Conservation (phyloP, 139 green algal genomes). For the Raphidocelis subcapitata region DNA sequence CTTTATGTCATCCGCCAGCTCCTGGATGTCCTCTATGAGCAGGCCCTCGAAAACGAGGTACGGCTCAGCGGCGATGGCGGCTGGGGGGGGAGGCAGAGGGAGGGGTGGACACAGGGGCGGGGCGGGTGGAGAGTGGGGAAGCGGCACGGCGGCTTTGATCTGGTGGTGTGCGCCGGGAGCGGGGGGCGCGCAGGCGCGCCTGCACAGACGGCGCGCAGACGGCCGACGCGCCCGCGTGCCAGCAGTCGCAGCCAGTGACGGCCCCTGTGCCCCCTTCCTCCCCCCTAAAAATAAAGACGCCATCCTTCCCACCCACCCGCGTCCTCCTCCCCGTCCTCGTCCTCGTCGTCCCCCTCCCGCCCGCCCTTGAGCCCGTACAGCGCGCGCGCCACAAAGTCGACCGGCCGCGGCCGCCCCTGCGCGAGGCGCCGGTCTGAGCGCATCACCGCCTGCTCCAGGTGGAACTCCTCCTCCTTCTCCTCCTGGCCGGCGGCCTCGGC, state of each 20-base stretch:
- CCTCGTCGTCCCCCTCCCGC: conserved; percentile 7
- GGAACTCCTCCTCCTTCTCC: conserved; percentile 81
- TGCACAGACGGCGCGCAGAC: too few relatives aligned
- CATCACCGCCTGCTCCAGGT: conserved; percentile 48
- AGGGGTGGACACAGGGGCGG: too few relatives aligned
- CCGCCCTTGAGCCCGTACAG: conserved; percentile 15
- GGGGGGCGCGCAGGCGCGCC: too few relatives aligned
- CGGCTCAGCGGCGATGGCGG: conserved; percentile 28
- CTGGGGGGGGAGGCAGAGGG: too few relatives aligned
- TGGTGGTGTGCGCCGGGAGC: too few relatives aligned
- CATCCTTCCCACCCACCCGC: too few relatives aligned
- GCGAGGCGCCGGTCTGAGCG: conserved; percentile 20
- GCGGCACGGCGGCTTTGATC: too few relatives aligned
- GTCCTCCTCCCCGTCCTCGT: conserved; percentile 8
- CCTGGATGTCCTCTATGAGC: conserved; percentile 46
- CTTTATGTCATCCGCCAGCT: conserved; percentile 56
- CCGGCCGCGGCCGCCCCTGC: conserved; percentile 20
- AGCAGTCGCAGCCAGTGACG: too few relatives aligned
- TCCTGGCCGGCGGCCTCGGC: conserved; percentile 80
- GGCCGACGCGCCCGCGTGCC: too few relatives aligned
- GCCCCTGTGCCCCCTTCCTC: too few relatives aligned
- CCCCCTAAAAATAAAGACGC: too few relatives aligned
- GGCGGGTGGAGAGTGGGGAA: too few relatives aligned
- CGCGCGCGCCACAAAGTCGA: conserved; percentile 20
- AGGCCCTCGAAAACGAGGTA: conserved; percentile 56